These are phyloP conservation scores for Barnettozyma wickerhamii DNA, from an alignment of 805 yeast genomes.

Conservation along the genomic window DNA sequence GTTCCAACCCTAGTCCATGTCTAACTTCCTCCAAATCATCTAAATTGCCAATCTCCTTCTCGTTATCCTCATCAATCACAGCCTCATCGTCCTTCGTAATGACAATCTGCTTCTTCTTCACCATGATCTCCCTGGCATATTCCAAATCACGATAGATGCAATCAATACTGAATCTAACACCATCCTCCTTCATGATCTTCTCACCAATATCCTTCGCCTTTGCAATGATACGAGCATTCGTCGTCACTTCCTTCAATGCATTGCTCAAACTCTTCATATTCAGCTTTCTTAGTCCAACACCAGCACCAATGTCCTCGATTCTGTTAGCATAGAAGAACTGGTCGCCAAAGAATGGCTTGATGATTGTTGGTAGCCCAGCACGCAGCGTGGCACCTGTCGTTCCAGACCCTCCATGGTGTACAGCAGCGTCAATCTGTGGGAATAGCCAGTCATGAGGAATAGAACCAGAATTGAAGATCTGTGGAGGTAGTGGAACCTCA, in stretches of 20 bases:
- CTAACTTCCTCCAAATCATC: background rate
- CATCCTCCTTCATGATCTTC: slow-evolving; percentile 67
- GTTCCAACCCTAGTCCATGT: background rate
- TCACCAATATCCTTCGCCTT: slow-evolving; percentile 63
- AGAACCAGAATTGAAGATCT: slow-evolving; percentile 64
- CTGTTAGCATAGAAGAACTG: slow-evolving; percentile 89
- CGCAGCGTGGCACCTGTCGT: slow-evolving; percentile 90
- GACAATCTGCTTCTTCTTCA: slow-evolving; percentile 36
- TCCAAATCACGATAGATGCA: slow-evolving; percentile 75
- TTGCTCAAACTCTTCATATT: slow-evolving; percentile 57
- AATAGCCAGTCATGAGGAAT: slow-evolving; percentile 95
- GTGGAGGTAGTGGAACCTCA: slow-evolving; percentile 53
- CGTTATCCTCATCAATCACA: slow-evolving; percentile 3
- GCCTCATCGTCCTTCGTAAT: slow-evolving; percentile 10
- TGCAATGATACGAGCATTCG: slow-evolving; percentile 59
- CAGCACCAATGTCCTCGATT: slow-evolving; percentile 86
- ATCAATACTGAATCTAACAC: slow-evolving; percentile 73
- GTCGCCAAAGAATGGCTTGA: slow-evolving; percentile 95
- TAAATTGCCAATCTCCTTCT: background rate
- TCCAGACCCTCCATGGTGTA: slow-evolving; percentile 97
- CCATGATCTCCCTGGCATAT: slow-evolving; percentile 60
- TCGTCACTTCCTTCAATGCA: slow-evolving; percentile 67
- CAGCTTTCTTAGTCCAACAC: slow-evolving; percentile 64
- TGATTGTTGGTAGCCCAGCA: slow-evolving; percentile 83
- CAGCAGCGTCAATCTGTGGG: slow-evolving; percentile 86